phyloP scores from a whole-genome alignment of 2,329 filamentous ascomycete species.

The Penicillium sp. region DNA sequence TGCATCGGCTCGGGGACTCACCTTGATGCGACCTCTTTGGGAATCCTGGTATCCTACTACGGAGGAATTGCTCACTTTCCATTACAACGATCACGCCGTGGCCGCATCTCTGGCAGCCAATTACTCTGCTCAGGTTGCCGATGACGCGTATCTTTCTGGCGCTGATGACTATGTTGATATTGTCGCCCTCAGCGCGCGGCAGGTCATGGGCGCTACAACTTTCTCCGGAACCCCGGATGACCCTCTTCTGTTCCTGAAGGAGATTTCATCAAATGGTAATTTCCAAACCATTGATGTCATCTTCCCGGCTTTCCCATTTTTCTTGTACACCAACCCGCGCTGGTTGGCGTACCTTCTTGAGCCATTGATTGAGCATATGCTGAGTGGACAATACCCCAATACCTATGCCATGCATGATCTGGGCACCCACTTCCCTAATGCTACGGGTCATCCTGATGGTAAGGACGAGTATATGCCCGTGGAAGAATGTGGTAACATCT shows the following conservation, averaged over 20 bases:
- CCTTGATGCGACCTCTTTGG: constrained; percentile 78
- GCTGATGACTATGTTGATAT: constrained; percentile 76
- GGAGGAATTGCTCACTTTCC: constrained; percentile 68
- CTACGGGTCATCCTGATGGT: constrained; percentile 55
- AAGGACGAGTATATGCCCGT: constrained; percentile 59
- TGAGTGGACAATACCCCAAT: constrained; percentile 81
- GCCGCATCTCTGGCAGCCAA: constrained; percentile 66
- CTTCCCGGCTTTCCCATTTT: constrained; percentile 83
- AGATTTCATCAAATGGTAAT: constrained; percentile 83
- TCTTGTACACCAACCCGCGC: constrained; percentile 78
- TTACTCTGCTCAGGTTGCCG: constrained; percentile 69
- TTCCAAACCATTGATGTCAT: constrained; percentile 86
- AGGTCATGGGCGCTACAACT: constrained; percentile 76
- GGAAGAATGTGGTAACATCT: constrained; percentile 68
- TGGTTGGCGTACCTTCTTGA: constrained; percentile 80
- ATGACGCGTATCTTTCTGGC: constrained; percentile 72
- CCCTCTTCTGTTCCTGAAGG: constrained; percentile 77
- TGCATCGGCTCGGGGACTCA: constrained; percentile 72
- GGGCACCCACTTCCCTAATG: constrained; percentile 55
- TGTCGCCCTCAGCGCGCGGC: constrained; percentile 73
- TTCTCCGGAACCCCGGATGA: constrained; percentile 70
- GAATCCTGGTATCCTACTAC: constrained; percentile 68
- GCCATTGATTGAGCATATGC: constrained; percentile 76
- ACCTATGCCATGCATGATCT: constrained; percentile 57
- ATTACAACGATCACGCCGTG: constrained; percentile 71